Evolutionary conservation across 768 basidiomycete species (phyloP).

Genomic region (Heimioporus sp.): DNA sequence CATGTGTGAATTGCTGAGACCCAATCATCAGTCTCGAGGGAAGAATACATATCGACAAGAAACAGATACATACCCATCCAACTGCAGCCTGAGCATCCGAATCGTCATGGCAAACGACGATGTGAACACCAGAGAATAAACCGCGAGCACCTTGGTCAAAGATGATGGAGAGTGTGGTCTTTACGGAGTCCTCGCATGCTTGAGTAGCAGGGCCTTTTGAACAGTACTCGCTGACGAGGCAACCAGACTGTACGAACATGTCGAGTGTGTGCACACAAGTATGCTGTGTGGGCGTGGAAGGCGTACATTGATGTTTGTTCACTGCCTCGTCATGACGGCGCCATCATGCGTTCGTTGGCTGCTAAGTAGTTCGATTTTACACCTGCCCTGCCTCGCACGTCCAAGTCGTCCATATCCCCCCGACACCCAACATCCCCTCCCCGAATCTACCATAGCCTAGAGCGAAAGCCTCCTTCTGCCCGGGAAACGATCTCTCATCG

Average conservation of each 20-base stretch:
- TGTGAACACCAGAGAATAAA: not conserved
- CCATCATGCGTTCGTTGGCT: not conserved
- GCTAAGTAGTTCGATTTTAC: slow-evolving; percentile 5
- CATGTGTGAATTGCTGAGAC: too few relatives aligned
- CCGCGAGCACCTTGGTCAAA: not conserved
- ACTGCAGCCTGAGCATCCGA: too few relatives aligned
- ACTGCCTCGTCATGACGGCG: not conserved
- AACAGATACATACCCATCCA: too few relatives aligned
- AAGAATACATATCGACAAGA: too few relatives aligned
- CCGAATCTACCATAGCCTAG: too few relatives aligned
- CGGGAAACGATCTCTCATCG: too few relatives aligned
- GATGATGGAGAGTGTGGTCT: not conserved
- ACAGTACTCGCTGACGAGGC: not conserved
- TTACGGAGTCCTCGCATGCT: not conserved
- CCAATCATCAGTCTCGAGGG: too few relatives aligned
- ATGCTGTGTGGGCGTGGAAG: too few relatives aligned
- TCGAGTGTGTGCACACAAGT: not conserved
- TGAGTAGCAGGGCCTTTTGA: not conserved
- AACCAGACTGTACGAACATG: not conserved
- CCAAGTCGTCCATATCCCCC: slow-evolving; percentile 42
- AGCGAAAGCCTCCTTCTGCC: too few relatives aligned
- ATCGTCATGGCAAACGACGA: not conserved
- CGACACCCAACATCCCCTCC: slow-evolving; percentile 47
- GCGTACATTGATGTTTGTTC: too few relatives aligned
- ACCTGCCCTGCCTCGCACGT: not conserved